These are phyloP conservation scores for Vinca minor DNA, from an alignment of 257 asterid species.

Conservation along the genomic window DNA sequence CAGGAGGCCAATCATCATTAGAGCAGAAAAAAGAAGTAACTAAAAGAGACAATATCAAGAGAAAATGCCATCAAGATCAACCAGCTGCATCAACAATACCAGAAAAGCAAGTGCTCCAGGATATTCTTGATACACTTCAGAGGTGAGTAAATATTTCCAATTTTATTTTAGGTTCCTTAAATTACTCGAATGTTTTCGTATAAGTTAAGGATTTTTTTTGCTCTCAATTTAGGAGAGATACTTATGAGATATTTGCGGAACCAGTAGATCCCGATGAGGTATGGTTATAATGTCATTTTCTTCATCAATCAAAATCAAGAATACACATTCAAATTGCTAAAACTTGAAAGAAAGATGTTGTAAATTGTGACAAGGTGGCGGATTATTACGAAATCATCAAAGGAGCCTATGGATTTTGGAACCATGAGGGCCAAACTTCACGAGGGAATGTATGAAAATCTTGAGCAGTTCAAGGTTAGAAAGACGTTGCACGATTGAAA, in stretches of 20 bases:
- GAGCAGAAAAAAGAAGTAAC: constrained; percentile 2
- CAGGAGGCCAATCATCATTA: constrained; percentile 14
- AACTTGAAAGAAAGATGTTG: background rate
- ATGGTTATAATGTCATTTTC: constrained; percentile 1
- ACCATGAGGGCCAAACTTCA: constrained; percentile 97
- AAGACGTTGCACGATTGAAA: no score
- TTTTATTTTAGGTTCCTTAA: background rate
- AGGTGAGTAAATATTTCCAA: constrained; percentile 30
- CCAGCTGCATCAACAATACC: constrained; percentile 43
- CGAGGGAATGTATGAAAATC: constrained; percentile 68
- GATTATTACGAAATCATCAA: constrained; percentile 64
- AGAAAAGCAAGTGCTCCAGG: constrained; percentile 54
- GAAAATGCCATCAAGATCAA: constrained; percentile 24
- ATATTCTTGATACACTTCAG: constrained; percentile 64
- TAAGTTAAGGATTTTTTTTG: background rate
- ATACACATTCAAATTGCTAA: background rate
- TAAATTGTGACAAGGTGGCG: constrained; percentile 47
- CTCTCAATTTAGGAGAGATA: constrained; percentile 51
- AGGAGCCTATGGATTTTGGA: constrained; percentile 90
- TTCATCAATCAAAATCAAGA: background rate
- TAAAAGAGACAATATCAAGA: constrained; percentile 31
- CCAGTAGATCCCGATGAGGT: constrained; percentile 84
- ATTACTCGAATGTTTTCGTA: background rate
- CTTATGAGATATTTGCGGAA: constrained; percentile 66
- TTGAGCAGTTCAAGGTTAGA: constrained; percentile 67